Percentiles rank a stretch among this genome's conserved stretches.
Conservation (phyloP, 352 stramenopile species). For the Globisporangium orthogonon region DNA sequence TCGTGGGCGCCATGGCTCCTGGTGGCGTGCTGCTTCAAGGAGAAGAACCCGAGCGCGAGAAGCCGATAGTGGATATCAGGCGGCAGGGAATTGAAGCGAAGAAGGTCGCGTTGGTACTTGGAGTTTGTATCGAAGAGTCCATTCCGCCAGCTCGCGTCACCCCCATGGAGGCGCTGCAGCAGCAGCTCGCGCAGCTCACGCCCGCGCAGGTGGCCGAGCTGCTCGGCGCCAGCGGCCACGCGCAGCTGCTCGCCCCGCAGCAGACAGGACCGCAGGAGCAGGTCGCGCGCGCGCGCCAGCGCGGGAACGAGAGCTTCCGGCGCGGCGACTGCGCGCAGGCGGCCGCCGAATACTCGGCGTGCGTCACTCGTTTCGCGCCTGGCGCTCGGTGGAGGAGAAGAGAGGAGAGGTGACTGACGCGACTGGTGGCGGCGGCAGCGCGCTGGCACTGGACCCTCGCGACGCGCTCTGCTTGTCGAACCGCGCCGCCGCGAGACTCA, state of each 20-base stretch:
- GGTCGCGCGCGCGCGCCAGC: conserved; percentile 23
- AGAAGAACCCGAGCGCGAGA: neutral
- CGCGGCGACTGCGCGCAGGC: conserved; percentile 27
- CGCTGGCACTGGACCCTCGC: conserved; percentile 30
- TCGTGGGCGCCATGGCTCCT: neutral
- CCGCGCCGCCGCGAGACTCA: conserved; percentile 52
- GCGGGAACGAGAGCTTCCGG: conserved; percentile 57
- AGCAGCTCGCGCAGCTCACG: conserved; percentile 22
- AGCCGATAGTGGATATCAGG: too few relatives aligned
- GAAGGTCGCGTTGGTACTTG: too few relatives aligned
- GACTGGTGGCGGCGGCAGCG: conserved; percentile 16
- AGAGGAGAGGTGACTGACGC: neutral
- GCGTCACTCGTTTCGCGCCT: neutral
- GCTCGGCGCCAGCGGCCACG: conserved; percentile 23
- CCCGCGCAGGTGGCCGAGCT: conserved; percentile 24
- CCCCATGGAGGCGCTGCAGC: conserved; percentile 18
- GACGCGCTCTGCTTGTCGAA: conserved; percentile 58
- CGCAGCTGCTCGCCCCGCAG: conserved; percentile 17
- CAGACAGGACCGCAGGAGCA: conserved; percentile 2
- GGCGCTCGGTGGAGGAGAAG: too few relatives aligned
- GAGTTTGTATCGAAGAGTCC: neutral
- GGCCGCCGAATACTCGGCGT: conserved; percentile 40
- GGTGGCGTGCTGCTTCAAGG: neutral
- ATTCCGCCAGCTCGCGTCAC: neutral
- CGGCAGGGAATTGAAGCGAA: too few relatives aligned